phyloP scores from a whole-genome alignment of 164 flowering plant genomes.

The Vitis rotundifolia region DNA sequence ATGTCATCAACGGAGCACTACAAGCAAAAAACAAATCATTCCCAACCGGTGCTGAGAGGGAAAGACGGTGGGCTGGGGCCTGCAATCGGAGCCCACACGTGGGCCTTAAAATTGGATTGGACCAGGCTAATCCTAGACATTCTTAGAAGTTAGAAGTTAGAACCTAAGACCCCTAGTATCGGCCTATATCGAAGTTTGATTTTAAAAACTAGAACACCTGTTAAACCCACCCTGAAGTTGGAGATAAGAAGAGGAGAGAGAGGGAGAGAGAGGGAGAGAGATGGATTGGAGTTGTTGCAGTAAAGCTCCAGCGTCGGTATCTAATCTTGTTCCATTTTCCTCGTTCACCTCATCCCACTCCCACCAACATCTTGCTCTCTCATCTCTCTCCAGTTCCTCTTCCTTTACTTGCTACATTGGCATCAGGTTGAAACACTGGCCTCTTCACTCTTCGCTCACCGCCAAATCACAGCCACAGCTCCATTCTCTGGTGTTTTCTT shows the following conservation, averaged over 20 bases:
- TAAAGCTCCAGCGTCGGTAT: constrained; percentile 11
- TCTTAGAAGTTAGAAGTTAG: too few relatives aligned
- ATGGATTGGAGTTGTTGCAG: constrained; percentile 13
- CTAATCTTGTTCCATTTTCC: constrained; percentile 2
- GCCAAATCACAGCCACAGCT: neutral
- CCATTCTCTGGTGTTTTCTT: neutral
- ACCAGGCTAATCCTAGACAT: too few relatives aligned
- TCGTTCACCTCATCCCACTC: neutral
- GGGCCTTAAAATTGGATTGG: too few relatives aligned
- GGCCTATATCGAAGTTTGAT: too few relatives aligned
- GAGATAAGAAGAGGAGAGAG: neutral
- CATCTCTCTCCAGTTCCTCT: neutral
- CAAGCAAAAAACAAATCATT: too few relatives aligned
- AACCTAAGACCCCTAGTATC: too few relatives aligned
- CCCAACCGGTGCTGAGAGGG: too few relatives aligned
- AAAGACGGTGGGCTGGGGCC: too few relatives aligned
- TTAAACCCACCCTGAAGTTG: too few relatives aligned
- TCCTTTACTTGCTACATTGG: neutral
- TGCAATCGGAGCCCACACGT: too few relatives aligned
- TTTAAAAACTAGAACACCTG: too few relatives aligned
- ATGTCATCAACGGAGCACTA: too few relatives aligned
- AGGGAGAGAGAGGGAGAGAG: constrained; percentile 17
- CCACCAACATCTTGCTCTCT: constrained; percentile 1
- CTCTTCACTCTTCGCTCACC: neutral
- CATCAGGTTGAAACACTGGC: neutral